These are phyloP conservation scores for Suillus variegatus DNA, from an alignment of 768 basidiomycete species.

Conservation along the genomic window DNA sequence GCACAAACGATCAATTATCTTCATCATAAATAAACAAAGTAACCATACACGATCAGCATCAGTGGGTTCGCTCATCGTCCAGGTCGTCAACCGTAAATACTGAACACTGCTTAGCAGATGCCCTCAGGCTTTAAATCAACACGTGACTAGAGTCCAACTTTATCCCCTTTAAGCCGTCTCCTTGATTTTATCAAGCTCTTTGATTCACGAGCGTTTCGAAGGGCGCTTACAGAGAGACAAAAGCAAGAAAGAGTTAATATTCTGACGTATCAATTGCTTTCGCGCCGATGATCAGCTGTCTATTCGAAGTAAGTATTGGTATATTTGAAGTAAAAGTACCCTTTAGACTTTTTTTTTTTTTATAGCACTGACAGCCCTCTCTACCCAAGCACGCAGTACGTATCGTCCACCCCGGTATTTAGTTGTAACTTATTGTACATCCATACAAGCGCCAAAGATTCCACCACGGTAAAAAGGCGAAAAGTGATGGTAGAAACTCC, in stretches of 20 bases:
- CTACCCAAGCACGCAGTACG: too few species aligned
- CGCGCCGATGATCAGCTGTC: neutral
- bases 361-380: too few species aligned
- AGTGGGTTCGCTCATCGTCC: slow-evolving; percentile 47
- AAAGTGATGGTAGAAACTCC: too few species aligned
- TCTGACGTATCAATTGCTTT: neutral
- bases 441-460: too few species aligned
- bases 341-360: too few species aligned
- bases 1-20: neutral
- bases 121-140: neutral
- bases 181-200: neutral
- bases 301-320: neutral
- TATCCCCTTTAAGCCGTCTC: neutral
- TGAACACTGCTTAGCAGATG: neutral
- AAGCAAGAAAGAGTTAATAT: neutral
- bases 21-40: neutral
- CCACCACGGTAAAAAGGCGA: too few species aligned
- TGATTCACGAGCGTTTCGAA: too few species aligned
- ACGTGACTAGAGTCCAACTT: neutral
- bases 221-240: too few species aligned
- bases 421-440: too few species aligned
- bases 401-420: too few species aligned
- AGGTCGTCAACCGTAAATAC: neutral
- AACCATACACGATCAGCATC: slow-evolving; percentile 77
- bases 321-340: too few species aligned